Base-by-base conservation (phyloP, 495 filamentous ascomycete species). In the Neurospora sp. region DNA sequence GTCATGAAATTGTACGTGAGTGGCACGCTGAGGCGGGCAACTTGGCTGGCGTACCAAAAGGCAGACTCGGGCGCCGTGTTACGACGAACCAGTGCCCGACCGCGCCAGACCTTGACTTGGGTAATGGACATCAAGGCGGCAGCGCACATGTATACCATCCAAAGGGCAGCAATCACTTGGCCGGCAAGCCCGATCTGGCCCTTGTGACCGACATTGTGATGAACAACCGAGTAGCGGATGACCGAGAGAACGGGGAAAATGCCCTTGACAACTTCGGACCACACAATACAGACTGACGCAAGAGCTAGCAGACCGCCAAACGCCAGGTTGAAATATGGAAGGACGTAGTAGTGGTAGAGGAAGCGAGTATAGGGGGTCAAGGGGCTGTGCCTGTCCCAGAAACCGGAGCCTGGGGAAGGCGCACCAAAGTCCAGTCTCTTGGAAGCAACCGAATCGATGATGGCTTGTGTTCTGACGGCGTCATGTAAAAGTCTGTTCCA, bases 1-100 rank as follows among this genome's bases (percentile, higher is more conserved):
- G 94, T 97, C 79, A 97, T 87, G 78, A 99, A 98, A 81, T 99
- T 98, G 86, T 96, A 98, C 22, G 93, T 90, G 20, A 98, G 87
- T 3, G 96, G 96, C 5, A 98, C 94, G 40, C 92, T 96, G 40
- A 99, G 87, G 70, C 92, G 90, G 10, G 96, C 94, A 38, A 97
- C 92, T 75, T 97, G 92, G 39, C 91, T 89, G 11, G 93, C 91
- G 81, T 97, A 99, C 93, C 96, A 99, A 73, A 94, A 95, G 5
- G 96, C 96, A 69, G 90, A 93, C 79, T 97, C 95, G 41, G 89
- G 90, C 70, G 95, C 95, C 0, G 96, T 99, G 75, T 94, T 94
- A 72, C 96, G 90, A 68, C 88, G 90, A 48, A 98, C 95, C 18
- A 99, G 85, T 1, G 95, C 95, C 35, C 96, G 89, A 69, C 95